Percentiles rank a stretch among this genome's conserved stretches.
Conservation (phyloP, 768 basidiomycete species). For the Kwoniella newhampshirensis region DNA sequence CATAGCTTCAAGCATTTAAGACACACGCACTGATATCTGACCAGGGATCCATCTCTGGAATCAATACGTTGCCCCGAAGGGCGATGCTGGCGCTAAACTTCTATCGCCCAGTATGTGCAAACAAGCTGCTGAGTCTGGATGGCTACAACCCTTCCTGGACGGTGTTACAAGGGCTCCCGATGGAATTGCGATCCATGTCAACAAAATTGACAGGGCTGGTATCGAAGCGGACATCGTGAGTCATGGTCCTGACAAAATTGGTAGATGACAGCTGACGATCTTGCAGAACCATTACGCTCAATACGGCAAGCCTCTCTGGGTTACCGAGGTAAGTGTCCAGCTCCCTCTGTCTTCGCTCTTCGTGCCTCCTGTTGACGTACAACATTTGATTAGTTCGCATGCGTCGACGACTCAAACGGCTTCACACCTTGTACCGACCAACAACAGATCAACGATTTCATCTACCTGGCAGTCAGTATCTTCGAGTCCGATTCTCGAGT, state of each 20-base stretch:
- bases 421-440: conserved; percentile 48
- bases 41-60: conserved; percentile 40
- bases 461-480: conserved; percentile 43
- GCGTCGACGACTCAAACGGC: conserved; percentile 40
- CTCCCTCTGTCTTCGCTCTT: neutral
- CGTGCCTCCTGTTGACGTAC: no score
- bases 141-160: conserved; percentile 39
- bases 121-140: conserved; percentile 43
- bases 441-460: conserved; percentile 42
- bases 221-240: conserved; percentile 37
- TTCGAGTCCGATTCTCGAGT: conserved; percentile 45
- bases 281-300: conserved; percentile 40
- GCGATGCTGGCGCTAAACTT: conserved; percentile 37
- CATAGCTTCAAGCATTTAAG: no score
- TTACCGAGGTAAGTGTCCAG: conserved; percentile 25
- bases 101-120: conserved; percentile 47
- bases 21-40: neutral
- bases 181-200: conserved; percentile 41
- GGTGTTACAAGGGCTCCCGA: conserved; percentile 25
- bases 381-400: conserved; percentile 20
- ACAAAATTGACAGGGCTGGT: conserved; percentile 41
- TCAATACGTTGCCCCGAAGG: conserved; percentile 34
- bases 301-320: conserved; percentile 33
- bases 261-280: conserved; percentile 1
- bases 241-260: conserved; percentile 11